Conservation (phyloP, 305 asterid species). For the Solanum chacoense region DNA sequence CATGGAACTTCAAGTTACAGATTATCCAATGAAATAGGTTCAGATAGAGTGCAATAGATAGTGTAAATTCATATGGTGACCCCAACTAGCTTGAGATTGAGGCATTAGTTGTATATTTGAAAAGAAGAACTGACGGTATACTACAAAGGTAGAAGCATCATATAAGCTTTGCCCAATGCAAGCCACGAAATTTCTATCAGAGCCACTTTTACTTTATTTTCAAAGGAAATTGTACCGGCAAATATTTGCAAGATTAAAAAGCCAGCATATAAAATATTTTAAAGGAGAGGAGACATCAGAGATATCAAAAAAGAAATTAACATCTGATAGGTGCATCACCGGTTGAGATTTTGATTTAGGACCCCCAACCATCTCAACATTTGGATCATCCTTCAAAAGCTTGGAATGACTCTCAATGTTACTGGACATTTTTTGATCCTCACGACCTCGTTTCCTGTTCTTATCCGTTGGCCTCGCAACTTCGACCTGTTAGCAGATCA, state of each 20-base stretch:
- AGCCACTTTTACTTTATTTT: not conserved
- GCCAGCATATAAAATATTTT: not conserved
- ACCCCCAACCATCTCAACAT: conserved; percentile 15
- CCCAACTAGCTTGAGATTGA: not conserved
- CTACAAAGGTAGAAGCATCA: not conserved
- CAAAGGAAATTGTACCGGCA: not conserved
- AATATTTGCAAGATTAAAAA: not conserved
- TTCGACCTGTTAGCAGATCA: conserved; percentile 59
- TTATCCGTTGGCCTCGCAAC: conserved; percentile 73
- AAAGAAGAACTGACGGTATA: not conserved
- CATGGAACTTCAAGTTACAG: not conserved
- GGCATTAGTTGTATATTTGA: not conserved
- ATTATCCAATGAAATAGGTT: not conserved
- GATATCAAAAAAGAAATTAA: conserved; percentile 2
- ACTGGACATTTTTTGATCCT: conserved; percentile 35
- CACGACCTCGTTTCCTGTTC: conserved; percentile 71
- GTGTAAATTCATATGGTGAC: not conserved
- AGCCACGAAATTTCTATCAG: not conserved
- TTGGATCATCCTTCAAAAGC: conserved; percentile 21
- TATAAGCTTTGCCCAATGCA: not conserved
- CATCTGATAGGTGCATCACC: conserved; percentile 22
- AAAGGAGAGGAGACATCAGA: not conserved
- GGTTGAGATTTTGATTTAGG: conserved; percentile 21
- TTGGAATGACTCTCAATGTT: conserved; percentile 36
- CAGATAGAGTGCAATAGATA: not conserved